These are phyloP conservation scores for Neopestalotiopsis rosae DNA, from an alignment of 2,329 filamentous ascomycete genomes.

Conservation along the genomic window DNA sequence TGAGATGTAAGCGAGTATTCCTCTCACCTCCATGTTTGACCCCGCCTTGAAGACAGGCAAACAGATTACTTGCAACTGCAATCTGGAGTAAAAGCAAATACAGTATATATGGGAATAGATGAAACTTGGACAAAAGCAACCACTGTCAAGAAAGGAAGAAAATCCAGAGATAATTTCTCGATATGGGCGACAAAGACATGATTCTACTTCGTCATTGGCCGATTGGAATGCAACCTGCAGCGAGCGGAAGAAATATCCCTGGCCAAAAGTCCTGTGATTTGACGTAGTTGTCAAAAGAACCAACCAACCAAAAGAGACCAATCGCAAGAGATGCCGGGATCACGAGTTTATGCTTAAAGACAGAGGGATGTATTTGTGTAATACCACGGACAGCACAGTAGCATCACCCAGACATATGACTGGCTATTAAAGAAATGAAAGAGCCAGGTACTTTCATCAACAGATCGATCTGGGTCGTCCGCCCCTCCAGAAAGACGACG, in stretches of 20 bases:
- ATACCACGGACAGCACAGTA: background rate
- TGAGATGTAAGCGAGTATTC: background rate
- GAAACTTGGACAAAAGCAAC: background rate
- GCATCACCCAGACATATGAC: background rate
- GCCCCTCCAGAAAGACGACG: background rate
- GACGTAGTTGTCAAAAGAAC: constrained; percentile 8
- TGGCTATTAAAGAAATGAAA: background rate
- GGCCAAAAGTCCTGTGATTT: background rate
- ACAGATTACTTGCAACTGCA: background rate
- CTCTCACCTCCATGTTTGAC: constrained; percentile 26
- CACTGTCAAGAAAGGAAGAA: background rate
- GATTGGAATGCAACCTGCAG: constrained; percentile 7
- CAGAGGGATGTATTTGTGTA: constrained; percentile 3
- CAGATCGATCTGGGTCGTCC: background rate
- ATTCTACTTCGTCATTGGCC: background rate
- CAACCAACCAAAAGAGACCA: constrained; percentile 4
- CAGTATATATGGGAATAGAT: background rate
- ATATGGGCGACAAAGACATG: background rate
- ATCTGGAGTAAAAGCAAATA: background rate
- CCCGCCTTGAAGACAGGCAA: background rate
- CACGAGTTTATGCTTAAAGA: background rate
- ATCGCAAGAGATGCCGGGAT: constrained; percentile 7
- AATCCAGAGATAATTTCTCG: background rate
- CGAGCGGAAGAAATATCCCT: background rate
- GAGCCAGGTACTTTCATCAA: background rate